phyloP scores from a whole-genome alignment of 768 basidiomycete species.

The Mycena crocata region DNA sequence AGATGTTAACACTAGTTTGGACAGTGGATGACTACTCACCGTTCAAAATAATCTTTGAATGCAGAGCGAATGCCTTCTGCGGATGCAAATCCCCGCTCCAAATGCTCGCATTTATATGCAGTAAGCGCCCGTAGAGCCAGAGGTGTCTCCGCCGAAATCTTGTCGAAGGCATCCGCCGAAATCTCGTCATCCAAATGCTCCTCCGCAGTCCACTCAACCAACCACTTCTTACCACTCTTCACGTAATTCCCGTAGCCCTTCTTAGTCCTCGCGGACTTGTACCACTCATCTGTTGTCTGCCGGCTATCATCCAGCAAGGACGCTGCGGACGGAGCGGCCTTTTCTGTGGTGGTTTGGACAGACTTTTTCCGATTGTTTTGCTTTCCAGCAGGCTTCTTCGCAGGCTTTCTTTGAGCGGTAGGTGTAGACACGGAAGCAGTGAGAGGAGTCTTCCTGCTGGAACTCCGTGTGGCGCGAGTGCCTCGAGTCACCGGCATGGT shows the following conservation, averaged over 20 bases:
- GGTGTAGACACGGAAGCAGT: neutral
- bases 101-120: conserved; percentile 37
- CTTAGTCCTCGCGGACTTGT: conserved; percentile 28
- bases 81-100: conserved; percentile 27
- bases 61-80: conserved; percentile 35
- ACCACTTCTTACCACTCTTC: conserved; percentile 29
- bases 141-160: conserved; percentile 27
- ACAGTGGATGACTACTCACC: conserved; percentile 24
- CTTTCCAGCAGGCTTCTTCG: neutral
- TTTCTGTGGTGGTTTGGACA: neutral
- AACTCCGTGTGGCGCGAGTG: neutral
- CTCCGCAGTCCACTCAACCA: conserved; percentile 10
- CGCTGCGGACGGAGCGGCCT: conserved; percentile 20
- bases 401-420: neutral
- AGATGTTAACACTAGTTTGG: neutral
- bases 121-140: conserved; percentile 30
- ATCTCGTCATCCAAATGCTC: conserved; percentile 1
- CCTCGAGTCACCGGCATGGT: neutral
- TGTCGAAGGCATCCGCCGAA: conserved; percentile 27
- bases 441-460: neutral
- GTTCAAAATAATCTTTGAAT: conserved; percentile 35
- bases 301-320: conserved; percentile 28
- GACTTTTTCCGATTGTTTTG: too few species aligned
- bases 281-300: conserved; percentile 36
- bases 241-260: conserved; percentile 35